Evolutionary conservation across 2,329 filamentous ascomycete genomes (phyloP), one percentile per base, ranked within the genome.

Genomic region (Penicillium sp.): DNA sequence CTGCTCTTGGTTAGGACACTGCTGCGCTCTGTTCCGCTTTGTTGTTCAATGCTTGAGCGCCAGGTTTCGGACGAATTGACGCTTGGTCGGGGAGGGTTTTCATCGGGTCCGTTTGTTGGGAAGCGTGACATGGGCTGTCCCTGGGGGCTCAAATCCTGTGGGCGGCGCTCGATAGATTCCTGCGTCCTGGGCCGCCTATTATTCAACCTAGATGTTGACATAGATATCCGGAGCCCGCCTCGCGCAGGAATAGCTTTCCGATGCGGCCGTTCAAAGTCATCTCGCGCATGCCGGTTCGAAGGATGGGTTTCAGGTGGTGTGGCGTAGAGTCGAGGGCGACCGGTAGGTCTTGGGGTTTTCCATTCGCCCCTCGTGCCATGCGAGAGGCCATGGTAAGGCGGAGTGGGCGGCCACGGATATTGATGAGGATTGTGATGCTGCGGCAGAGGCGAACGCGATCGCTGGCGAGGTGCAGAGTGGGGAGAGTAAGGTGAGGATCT

Each of bases 1-100:
- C 89, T 95, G 58, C 85, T 85, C 64, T 89, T 91, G 4, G 91
- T 94, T 61, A 88, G 72, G 48, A 94, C 81, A 68, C 92, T 96
- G 72, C 90, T 95, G 59, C 90, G 83, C 69, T 93, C 90, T 1
- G 90, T 95, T n/a, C 82, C 82, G 60, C 82, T 83, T 7, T 78
- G 68, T 42, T 82, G 82, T 49, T 82, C 74, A 39, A 80, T 74
- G 66, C 83, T 86, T 16, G 84, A 87, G 53, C 79, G 79, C 4
- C 78, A 83, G 4, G 85, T 88, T 69, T 84, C 74, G 26, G 79
- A 81, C 4, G 85, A 88, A 52, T 84, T 80, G 61, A 83, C 80
- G 60, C 85, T 87, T 14, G 82, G 79, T 24, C 85, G 78, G 24
- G 81, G 70, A 6, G 64, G 61, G 49, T 69, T 67, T 32, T 73